Conservation (phyloP, 2,329 filamentous ascomycete species). For the Scedosporium boydii region DNA sequence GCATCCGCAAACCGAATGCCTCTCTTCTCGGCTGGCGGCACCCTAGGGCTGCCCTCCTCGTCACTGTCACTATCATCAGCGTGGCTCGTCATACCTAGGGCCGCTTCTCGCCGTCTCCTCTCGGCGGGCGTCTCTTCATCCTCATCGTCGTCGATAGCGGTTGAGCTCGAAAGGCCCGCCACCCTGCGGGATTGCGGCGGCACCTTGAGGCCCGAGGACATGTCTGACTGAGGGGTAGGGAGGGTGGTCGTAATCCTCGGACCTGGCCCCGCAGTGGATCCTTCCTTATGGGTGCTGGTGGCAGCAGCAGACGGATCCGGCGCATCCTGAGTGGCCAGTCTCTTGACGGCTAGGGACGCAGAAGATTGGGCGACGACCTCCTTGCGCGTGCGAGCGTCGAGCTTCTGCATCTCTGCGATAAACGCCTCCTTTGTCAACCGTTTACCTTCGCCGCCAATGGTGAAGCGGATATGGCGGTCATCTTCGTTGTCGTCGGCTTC, state of each 20-base stretch:
- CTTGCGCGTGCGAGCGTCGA: slow-evolving; percentile 56
- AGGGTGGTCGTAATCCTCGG: slow-evolving; percentile 2
- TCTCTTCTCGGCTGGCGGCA: slow-evolving; percentile 36
- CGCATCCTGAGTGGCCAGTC: slow-evolving; percentile 33
- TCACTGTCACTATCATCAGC: slow-evolving; percentile 24
- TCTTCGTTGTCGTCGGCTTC: slow-evolving; percentile 38
- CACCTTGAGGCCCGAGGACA: slow-evolving; percentile 13
- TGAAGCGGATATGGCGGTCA: slow-evolving; percentile 66
- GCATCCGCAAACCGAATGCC: slow-evolving; percentile 54
- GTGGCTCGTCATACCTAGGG: slow-evolving; percentile 50
- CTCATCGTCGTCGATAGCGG: slow-evolving; percentile 7
- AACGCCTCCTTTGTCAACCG: slow-evolving; percentile 78
- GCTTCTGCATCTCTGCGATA: slow-evolving; percentile 60
- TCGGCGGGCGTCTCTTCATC: slow-evolving; percentile 63
- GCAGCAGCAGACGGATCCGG: slow-evolving; percentile 6
- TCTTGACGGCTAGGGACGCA: slow-evolving; percentile 38
- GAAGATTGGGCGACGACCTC: slow-evolving; percentile 43
- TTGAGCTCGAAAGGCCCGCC: background rate
- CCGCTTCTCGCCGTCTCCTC: slow-evolving; percentile 62
- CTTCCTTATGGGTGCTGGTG: background rate
- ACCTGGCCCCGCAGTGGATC: background rate
- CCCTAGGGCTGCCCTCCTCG: slow-evolving; percentile 47
- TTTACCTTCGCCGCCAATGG: slow-evolving; percentile 60
- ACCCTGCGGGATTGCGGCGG: slow-evolving; percentile 6
- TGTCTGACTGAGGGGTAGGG: slow-evolving; percentile 13